A percentile compares a stretch with the other conserved stretches of the same genome.
These are phyloP conservation scores for Lyophyllum atratum DNA, from an alignment of 768 basidiomycete genomes.

Conservation along the genomic window DNA sequence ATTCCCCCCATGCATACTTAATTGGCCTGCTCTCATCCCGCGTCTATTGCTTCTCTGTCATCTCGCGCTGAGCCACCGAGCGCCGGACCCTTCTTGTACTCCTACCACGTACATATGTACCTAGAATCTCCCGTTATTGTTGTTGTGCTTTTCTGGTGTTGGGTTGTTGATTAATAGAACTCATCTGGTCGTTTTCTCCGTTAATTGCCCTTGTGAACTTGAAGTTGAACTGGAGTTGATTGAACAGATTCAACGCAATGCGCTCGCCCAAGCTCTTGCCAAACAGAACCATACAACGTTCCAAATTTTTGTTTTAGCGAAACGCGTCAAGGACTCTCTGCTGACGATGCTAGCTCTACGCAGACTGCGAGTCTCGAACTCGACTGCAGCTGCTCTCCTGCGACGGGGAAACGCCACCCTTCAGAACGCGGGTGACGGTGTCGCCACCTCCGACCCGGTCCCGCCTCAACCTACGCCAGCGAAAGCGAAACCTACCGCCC, in stretches of 20 bases:
- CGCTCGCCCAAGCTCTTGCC: neutral
- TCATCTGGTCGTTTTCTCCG: no score
- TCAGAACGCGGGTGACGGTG: conserved; percentile 2
- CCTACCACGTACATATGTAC: conserved; percentile 12
- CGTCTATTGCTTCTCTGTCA: neutral
- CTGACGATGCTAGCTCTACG: conserved; percentile 29
- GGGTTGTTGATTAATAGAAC: neutral
- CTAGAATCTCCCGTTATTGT: conserved; percentile 8
- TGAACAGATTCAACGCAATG: no score
- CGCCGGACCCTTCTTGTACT: conserved; percentile 9
- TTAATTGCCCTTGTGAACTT: neutral
- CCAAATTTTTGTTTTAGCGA: conserved; percentile 15
- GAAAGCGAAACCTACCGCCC: conserved; percentile 5
- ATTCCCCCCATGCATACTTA: neutral
- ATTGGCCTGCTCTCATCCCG: neutral
- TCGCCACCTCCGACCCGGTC: neutral
- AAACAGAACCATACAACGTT: conserved; percentile 17
- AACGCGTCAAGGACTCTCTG: conserved; percentile 6
- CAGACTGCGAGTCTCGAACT: conserved; percentile 22
- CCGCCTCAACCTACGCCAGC: conserved; percentile 10
- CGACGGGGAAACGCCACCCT: conserved; percentile 27
- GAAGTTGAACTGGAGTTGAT: no score
- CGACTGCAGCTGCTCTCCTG: conserved; percentile 14
- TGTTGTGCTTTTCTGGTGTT: conserved; percentile 6
- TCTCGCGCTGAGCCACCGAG: neutral